Evolutionary conservation across 768 basidiomycete genomes (phyloP), one percentile per base, ranked within the genome.

Genomic region (Filobasidium wieringae): DNA sequence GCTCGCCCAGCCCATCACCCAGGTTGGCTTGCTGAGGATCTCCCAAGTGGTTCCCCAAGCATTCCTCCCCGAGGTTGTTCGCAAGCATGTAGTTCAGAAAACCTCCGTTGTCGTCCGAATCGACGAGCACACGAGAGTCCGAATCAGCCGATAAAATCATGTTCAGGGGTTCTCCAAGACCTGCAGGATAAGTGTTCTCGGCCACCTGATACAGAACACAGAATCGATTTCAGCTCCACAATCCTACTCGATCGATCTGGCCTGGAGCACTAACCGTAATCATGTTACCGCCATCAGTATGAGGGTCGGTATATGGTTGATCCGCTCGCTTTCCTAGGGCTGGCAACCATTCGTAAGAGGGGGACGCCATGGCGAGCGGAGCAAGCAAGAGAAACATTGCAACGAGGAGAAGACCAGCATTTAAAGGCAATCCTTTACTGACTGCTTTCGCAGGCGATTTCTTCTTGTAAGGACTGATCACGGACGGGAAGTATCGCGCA

Each of bases 131-230:
- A 4, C 72, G 77, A 3, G 78, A 60, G 64, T 88, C 85, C 3
- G 90, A 93, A 43, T 82, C 78, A 8, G 79, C 85, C 24, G 86
- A 84, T 22, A 95, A 75, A 65, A 95, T 86, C 54, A 79, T 77
- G 65, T 95, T 95, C 41, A 93, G 72, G 5, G 90, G 90, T 75
- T 93, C 91, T 33, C 88, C 88, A 50, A 85, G 82, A n/a, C 56
- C 56, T 29, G 31, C 41, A 30, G 56, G 56, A n/a, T 39, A 49
- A 24, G 56, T 57, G n/a, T 50, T 50, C 15, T 57, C 36, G 19
- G 49, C 56, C 9, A 57, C 41, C 56, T 57, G 15, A 22, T 24
- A 11, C 15, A 27, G 5, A 4, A 22, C 22, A 14, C 12, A 24
- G 22, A 14, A 47, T 14, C 7, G 14, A 24, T 2, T 12, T 47